Conservation (phyloP, 768 basidiomycete genomes). For the Amanita subjunquillea region DNA sequence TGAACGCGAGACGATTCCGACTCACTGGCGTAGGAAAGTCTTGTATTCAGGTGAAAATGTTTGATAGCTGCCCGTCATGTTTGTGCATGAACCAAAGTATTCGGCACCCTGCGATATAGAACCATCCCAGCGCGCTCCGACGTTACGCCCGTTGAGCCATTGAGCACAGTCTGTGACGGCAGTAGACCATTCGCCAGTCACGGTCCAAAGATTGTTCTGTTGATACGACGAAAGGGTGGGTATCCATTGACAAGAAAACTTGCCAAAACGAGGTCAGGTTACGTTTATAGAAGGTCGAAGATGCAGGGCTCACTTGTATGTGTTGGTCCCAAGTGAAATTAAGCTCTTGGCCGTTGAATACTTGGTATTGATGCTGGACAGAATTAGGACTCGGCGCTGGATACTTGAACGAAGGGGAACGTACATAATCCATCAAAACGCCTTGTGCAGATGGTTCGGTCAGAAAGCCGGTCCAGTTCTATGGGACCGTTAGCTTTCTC, state of each 20-base stretch:
- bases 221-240: conserved; percentile 35
- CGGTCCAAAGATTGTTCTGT: conserved; percentile 54
- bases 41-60: conserved; percentile 57
- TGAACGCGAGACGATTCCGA: neutral
- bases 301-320: conserved; percentile 30
- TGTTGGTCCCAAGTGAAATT: conserved; percentile 45
- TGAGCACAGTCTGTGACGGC: conserved; percentile 65
- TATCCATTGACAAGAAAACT: conserved; percentile 48
- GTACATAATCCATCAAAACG: conserved; percentile 58
- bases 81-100: conserved; percentile 49
- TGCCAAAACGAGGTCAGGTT: neutral
- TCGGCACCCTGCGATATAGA: conserved; percentile 28
- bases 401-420: conserved; percentile 8
- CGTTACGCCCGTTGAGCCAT: conserved; percentile 73
- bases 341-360: conserved; percentile 53
- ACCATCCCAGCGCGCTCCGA: conserved; percentile 64
- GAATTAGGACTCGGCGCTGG: neutral
- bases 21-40: conserved; percentile 49
- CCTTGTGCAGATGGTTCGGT: conserved; percentile 40
- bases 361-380: conserved; percentile 59
- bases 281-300: neutral
- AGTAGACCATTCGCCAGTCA: conserved; percentile 75
- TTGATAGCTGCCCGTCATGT: conserved; percentile 48
- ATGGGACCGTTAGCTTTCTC: neutral
- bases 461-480: conserved; percentile 56